Percentiles rank a stretch among this genome's conserved stretches.
Conservation (phyloP, 2,329 filamentous ascomycete species). For the Venturia pyrina region DNA sequence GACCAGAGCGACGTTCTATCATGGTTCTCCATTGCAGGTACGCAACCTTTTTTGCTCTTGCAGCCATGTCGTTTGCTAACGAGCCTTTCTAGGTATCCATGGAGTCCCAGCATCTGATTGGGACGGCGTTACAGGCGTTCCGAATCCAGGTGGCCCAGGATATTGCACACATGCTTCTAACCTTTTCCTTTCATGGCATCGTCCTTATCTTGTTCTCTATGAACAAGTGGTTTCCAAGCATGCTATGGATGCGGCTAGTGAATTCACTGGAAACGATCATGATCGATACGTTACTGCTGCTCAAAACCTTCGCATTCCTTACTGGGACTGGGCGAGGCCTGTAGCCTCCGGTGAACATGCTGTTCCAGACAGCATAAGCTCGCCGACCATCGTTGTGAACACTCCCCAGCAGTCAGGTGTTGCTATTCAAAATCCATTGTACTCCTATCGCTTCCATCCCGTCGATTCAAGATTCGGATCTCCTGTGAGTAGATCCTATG, state of each 20-base stretch:
- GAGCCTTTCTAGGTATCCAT: slow-evolving; percentile 53
- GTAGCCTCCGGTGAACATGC: slow-evolving; percentile 21
- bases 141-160: slow-evolving; percentile 46
- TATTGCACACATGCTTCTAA: slow-evolving; percentile 73
- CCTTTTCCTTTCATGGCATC: slow-evolving; percentile 77
- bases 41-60: slow-evolving; percentile 25
- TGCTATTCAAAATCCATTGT: slow-evolving; percentile 36
- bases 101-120: slow-evolving; percentile 55
- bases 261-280: slow-evolving; percentile 24
- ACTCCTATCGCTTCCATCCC: slow-evolving; percentile 39
- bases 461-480: slow-evolving; percentile 48
- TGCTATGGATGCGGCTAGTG: slow-evolving; percentile 26
- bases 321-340: slow-evolving; percentile 34
- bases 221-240: slow-evolving; percentile 24
- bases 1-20: slow-evolving; percentile 56
- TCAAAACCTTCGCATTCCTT: slow-evolving; percentile 29
- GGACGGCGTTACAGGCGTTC: slow-evolving; percentile 38
- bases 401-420: slow-evolving; percentile 23
- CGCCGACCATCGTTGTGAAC: slow-evolving; percentile 27
- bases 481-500: slow-evolving; percentile 42
- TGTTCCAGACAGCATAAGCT: slow-evolving; percentile 25
- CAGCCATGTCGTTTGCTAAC: slow-evolving; percentile 11
- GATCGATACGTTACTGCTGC: slow-evolving; percentile 28
- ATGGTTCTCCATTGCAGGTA: slow-evolving; percentile 66
- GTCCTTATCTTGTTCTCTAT: slow-evolving; percentile 61